phyloP scores from a whole-genome alignment of 1,284 basidiomycete genomes.

The Omphalotus olearius region DNA sequence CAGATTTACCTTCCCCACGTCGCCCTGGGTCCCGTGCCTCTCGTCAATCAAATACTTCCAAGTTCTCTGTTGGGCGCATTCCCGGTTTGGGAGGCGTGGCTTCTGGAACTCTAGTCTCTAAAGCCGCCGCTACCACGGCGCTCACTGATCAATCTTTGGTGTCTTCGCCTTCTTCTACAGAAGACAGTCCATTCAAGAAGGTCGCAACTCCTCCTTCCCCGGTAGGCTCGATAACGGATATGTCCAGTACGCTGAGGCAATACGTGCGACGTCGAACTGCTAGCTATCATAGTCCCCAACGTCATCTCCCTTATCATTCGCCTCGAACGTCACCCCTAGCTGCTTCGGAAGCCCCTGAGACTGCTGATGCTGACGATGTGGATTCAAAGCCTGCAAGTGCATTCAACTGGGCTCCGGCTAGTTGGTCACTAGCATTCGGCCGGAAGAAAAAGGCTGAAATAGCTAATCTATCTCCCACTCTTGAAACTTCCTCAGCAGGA shows the following conservation, averaged over 20 bases:
- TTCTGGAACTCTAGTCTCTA: conserved; percentile 35
- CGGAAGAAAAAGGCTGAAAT: conserved; percentile 35
- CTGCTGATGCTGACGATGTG: conserved; percentile 18
- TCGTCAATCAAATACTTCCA: conserved; percentile 57
- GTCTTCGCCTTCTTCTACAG: conserved; percentile 37
- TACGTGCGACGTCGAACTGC: conserved; percentile 46
- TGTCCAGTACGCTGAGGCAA: conserved; percentile 42
- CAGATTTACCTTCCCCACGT: conserved; percentile 46
- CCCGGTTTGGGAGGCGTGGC: conserved; percentile 48
- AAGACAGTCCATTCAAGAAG: conserved; percentile 32
- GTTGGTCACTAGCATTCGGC: conserved; percentile 61
- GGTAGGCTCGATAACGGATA: conserved; percentile 53
- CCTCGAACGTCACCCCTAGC: conserved; percentile 41
- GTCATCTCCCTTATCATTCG: conserved; percentile 32
- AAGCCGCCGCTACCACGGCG: conserved; percentile 67
- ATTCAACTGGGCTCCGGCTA: conserved; percentile 51
- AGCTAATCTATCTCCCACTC: conserved; percentile 17
- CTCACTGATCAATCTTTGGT: conserved; percentile 49
- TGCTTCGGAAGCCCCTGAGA: conserved; percentile 18
- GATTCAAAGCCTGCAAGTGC: conserved; percentile 24
- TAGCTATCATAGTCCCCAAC: conserved; percentile 47
- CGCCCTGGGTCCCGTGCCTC: conserved; percentile 68
- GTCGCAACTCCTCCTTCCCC: conserved; percentile 47
- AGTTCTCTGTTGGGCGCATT: conserved; percentile 54
- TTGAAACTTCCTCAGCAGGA: conserved; percentile 19